Evolutionary conservation across 1,284 basidiomycete genomes (phyloP).

Genomic region (Waitea zeae): DNA sequence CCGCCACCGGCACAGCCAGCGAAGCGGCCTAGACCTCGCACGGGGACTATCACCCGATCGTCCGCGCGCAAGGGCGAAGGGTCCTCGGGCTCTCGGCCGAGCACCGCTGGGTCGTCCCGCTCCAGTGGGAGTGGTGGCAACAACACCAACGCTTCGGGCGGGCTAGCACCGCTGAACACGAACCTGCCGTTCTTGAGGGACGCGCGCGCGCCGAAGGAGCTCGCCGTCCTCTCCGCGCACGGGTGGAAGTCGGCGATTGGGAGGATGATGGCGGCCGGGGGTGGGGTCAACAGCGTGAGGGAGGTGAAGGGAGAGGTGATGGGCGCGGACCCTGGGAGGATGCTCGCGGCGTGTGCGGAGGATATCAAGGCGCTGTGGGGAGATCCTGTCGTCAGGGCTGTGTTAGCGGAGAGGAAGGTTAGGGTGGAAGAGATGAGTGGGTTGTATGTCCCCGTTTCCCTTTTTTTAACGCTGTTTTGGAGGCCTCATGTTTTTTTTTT

Average conservation of each 20-base stretch:
- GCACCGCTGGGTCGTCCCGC: no score
- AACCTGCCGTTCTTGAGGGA: background rate
- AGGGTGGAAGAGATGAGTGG: constrained; percentile 54
- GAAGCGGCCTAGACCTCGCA: no score
- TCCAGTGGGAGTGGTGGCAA: no score
- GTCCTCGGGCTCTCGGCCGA: no score
- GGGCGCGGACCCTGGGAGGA: constrained; percentile 39
- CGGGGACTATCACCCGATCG: no score
- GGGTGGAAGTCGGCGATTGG: background rate
- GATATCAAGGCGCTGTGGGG: constrained; percentile 52
- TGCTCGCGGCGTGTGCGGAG: constrained; percentile 31
- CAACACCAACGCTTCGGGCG: background rate
- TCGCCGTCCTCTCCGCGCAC: background rate
- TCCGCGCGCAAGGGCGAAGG: no score
- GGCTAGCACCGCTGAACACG: background rate
- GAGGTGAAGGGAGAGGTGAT: constrained; percentile 22
- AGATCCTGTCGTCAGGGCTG: constrained; percentile 37
- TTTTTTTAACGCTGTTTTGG: constrained; percentile 1
- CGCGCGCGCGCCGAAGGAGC: background rate
- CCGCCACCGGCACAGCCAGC: background rate
- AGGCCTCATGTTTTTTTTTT: constrained; percentile 1
- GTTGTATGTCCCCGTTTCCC: constrained; percentile 31
- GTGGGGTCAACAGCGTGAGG: background rate
- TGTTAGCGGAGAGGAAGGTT: constrained; percentile 42
- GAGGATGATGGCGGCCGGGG: background rate